Evolutionary conservation across 1,284 basidiomycete species (phyloP), one percentile per base, ranked within the genome.

Genomic region (Boletus sp.): DNA sequence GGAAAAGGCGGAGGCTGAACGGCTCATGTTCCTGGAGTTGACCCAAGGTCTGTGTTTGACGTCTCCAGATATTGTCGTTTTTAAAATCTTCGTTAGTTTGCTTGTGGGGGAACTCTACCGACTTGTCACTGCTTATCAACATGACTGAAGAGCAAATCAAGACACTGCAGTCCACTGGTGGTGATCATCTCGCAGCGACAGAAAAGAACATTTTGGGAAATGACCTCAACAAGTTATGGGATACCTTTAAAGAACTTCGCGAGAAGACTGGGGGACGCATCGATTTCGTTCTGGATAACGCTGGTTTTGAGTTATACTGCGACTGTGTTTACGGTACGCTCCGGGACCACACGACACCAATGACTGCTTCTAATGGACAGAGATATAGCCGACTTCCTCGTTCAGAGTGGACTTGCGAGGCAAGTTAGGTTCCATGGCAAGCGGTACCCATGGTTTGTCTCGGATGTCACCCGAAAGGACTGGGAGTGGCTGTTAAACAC

Each of bases 91-190:
- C 17, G 14, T 26, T 48, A 90, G 91, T 96, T 49, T 94, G 91
- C 63, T 76, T 95, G 19, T 94, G 92, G 91, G 92, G 92, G 14
- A 95, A 95, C 71, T 91, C 92, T n/a, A 98, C 95, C 49, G 94
- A 98, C 69, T 75, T 98, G 46, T 95, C 92, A 3, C 79, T 98
- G 27, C 78, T 98, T 47, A 98, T 97, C 72, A 93, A 98, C 73
- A 97, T 97, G 94, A 92, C 91, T 12, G 94, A 98, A 70, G 94
- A 98, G 37, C 94, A 98, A 69, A 97, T 99, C 72, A 95, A 95
- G 71, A 83, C 88, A 47, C 78, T 98, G n/a, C 94, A 99, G 68
- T 94, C 92, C 14, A 97, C 94, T 17, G 95, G 94, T 22, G 94
- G 94, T 25, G 94, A 95, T 48, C 86, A 94, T 57, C 82, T 98